Evolutionary conservation across 768 basidiomycete genomes (phyloP).

Genomic region (Mycena crocata): DNA sequence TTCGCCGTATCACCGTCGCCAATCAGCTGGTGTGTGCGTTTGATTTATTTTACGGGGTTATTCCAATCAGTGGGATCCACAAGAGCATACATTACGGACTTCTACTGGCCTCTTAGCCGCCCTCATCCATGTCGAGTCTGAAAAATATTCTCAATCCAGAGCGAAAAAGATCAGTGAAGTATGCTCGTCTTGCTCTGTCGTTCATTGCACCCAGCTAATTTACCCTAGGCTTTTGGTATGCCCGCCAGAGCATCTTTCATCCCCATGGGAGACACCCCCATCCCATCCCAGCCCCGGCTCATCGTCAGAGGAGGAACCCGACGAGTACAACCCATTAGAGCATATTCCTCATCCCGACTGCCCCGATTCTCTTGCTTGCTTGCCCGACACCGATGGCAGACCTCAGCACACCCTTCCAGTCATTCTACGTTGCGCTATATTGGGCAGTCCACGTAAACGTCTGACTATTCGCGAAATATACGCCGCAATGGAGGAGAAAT

Average conservation of each 20-base stretch:
- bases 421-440: constrained; percentile 85
- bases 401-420: constrained; percentile 89
- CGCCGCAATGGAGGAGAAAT: constrained; percentile 88
- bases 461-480: constrained; percentile 89
- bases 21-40: too few relatives aligned
- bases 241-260: constrained; percentile 41
- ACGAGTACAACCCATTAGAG: constrained; percentile 40
- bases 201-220: constrained; percentile 20
- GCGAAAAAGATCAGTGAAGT: constrained; percentile 56
- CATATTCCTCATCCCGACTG: constrained; percentile 73
- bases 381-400: constrained; percentile 81
- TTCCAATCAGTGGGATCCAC: too few relatives aligned
- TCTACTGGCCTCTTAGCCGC: too few relatives aligned
- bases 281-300: constrained; percentile 28
- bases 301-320: constrained; percentile 33
- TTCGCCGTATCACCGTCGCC: too few relatives aligned
- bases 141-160: constrained; percentile 69
- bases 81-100: too few relatives aligned
- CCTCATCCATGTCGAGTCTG: constrained; percentile 66
- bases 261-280: constrained; percentile 31
- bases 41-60: too few relatives aligned
- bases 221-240: constrained; percentile 29
- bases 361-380: constrained; percentile 80
- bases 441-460: constrained; percentile 79
- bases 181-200: constrained; percentile 34